phyloP scores from a whole-genome alignment of 148 eudicot species.

The Nepenthes mirabilis region DNA sequence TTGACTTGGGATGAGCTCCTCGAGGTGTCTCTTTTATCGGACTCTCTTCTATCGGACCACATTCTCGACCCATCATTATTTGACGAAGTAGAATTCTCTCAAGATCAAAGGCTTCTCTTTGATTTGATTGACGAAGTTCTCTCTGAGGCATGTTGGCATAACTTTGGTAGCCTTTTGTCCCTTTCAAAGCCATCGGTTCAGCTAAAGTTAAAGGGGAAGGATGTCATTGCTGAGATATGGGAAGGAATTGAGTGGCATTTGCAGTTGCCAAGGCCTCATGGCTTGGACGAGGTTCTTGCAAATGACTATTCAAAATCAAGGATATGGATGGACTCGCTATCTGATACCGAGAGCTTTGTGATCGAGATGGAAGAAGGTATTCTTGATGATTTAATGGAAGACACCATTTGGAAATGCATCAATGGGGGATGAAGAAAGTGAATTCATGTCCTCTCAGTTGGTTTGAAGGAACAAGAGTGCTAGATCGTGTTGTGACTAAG shows the following conservation, averaged over 20 bases:
- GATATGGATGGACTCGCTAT: constrained; percentile 49
- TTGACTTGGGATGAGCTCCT: constrained; percentile 76
- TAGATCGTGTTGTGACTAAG: not conserved
- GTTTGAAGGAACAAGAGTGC: too few relatives aligned
- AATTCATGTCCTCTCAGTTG: too few relatives aligned
- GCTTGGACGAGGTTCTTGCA: constrained; percentile 50
- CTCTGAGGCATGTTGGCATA: constrained; percentile 37
- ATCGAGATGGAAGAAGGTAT: constrained; percentile 46
- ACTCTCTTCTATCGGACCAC: constrained; percentile 21
- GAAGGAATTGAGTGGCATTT: constrained; percentile 46
- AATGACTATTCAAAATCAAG: constrained; percentile 30
- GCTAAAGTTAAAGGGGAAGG: constrained; percentile 38
- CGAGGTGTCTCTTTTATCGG: constrained; percentile 27
- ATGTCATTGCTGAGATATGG: constrained; percentile 67
- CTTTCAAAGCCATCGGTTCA: constrained; percentile 21
- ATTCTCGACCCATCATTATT: constrained; percentile 64
- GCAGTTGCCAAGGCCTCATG: constrained; percentile 20
- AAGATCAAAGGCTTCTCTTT: constrained; percentile 68
- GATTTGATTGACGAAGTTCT: constrained; percentile 67
- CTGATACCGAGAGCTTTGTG: constrained; percentile 33
- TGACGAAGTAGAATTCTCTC: constrained; percentile 68
- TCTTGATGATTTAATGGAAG: constrained; percentile 56
- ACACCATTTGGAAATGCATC: constrained; percentile 21
- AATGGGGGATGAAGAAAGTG: too few relatives aligned
- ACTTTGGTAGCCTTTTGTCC: constrained; percentile 43